Base-by-base conservation (phyloP, 257 asterid species). In the Solanum bukasovii region DNA sequence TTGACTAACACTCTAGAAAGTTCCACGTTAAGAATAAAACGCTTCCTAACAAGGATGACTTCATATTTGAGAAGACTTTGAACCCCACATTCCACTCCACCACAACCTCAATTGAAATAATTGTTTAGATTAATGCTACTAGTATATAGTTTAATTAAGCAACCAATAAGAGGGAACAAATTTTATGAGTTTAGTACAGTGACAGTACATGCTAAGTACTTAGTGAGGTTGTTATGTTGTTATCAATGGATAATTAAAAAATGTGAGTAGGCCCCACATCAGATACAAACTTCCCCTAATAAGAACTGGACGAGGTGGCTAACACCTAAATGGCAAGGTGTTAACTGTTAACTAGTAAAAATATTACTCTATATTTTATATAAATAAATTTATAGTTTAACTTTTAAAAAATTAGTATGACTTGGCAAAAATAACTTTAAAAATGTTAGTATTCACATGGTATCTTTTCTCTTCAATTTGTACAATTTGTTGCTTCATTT, bases 11-110 rank as follows among this genome's bases (percentile, higher is more conserved):
- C 29, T 9, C 0, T 4, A 9, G 0, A 63, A 63, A 10, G 2
- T 23, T 23, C 3, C 0, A 4, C 1, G 2, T 21, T 4, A 1
- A 9, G 1, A 0, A 61, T 63, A 63, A 9, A 9, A 7, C 14
- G 1, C 0, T 61, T 23, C 2, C 1, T 61, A 23, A 7, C 3
- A 4, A 63, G 2, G 0, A 18, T 56, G 1, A 63, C 0, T 23
- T 7, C 29, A 63, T 61, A 21, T 23, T 10, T 4, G 2, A 9
- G 6, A 9, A 21, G 13, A 61, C 27, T 63, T 4, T 9, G 4
- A 23, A 63, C 1, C 5, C 23, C 63, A 52, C 9, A 52, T 52
- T 52, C 63, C 63, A 16, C 23, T 52, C 63, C 23, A 16, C 9
- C 9, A 52, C 65, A 52, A 52, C 16, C 14, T 63, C 12, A 0